Evolutionary conservation across 176 grass and related monocot species (phyloP).

Genomic region (Phyllostachys edulis): DNA sequence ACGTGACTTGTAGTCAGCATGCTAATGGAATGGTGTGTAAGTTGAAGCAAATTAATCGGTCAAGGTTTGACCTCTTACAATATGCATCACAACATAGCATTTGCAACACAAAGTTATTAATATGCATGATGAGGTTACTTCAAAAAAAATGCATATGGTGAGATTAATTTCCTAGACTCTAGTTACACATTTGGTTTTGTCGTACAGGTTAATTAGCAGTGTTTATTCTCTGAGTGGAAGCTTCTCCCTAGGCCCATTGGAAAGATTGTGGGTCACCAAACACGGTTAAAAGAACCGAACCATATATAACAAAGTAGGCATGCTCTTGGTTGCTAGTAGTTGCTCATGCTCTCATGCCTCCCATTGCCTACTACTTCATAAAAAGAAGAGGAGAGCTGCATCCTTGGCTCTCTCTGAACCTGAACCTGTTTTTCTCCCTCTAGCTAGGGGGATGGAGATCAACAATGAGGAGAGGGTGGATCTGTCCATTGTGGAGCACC

Average conservation of each 20-base stretch:
- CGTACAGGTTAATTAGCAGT: too few species aligned
- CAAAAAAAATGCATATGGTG: too few species aligned
- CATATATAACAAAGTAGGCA: constrained; percentile 43
- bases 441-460: constrained; percentile 51
- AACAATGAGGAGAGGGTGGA: constrained; percentile 45
- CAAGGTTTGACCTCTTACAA: too few species aligned
- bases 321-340: constrained; percentile 69
- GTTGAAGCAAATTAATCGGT: too few species aligned
- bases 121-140: too few species aligned
- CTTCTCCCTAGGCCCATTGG: not conserved
- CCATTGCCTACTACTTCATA: constrained; percentile 23
- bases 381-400: constrained; percentile 25
- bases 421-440: not conserved
- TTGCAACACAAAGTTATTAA: too few species aligned
- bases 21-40: too few species aligned
- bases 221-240: too few species aligned
- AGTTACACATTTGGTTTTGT: too few species aligned
- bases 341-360: constrained; percentile 30
- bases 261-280: constrained; percentile 85
- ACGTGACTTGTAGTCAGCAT: too few species aligned
- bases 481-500: constrained; percentile 18
- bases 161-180: too few species aligned
- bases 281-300: constrained; percentile 14
- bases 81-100: too few species aligned
- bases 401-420: constrained; percentile 38